These are phyloP conservation scores for Tolypocladium endophyticum DNA, from an alignment of 2,329 filamentous ascomycete genomes.

Conservation along the genomic window DNA sequence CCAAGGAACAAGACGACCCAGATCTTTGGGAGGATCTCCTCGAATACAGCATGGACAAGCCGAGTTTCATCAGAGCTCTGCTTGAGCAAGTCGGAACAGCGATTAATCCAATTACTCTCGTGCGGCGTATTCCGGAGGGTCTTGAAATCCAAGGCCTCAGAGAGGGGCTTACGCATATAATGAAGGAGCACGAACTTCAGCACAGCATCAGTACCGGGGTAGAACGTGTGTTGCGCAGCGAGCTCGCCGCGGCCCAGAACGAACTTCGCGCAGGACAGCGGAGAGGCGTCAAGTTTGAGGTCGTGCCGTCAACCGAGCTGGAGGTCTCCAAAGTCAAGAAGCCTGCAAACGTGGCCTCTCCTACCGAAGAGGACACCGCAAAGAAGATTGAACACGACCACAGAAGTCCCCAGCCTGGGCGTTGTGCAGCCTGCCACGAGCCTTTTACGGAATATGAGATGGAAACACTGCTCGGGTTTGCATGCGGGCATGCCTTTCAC, in stretches of 20 bases:
- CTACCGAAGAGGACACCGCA: constrained; percentile 6
- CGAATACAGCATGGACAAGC: constrained; percentile 96
- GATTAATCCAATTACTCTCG: constrained; percentile 84
- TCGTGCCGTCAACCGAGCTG: constrained; percentile 39
- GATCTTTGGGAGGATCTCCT: constrained; percentile 94
- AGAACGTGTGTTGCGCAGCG: constrained; percentile 73
- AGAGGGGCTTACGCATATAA: constrained; percentile 80
- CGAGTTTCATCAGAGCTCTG: constrained; percentile 82
- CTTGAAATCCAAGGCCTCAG: constrained; percentile 84
- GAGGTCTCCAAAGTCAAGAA: constrained; percentile 32
- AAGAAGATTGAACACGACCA: constrained; percentile 17
- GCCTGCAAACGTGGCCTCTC: constrained; percentile 15
- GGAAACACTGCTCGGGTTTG: constrained; percentile 69
- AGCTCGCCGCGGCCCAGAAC: constrained; percentile 77
- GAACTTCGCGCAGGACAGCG: constrained; percentile 69
- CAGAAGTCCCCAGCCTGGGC: constrained; percentile 33
- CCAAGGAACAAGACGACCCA: constrained; percentile 82
- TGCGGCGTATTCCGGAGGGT: constrained; percentile 83
- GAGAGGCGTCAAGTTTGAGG: constrained; percentile 81
- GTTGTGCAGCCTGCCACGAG: constrained; percentile 48
- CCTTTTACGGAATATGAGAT: constrained; percentile 50
- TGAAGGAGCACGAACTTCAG: constrained; percentile 93
- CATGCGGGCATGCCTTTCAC: constrained; percentile 75
- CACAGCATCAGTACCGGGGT: constrained; percentile 86
- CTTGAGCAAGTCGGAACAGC: constrained; percentile 90